Conservation (phyloP, 1,139 yeast genomes). For the Yamadazyma membranifaciens region DNA sequence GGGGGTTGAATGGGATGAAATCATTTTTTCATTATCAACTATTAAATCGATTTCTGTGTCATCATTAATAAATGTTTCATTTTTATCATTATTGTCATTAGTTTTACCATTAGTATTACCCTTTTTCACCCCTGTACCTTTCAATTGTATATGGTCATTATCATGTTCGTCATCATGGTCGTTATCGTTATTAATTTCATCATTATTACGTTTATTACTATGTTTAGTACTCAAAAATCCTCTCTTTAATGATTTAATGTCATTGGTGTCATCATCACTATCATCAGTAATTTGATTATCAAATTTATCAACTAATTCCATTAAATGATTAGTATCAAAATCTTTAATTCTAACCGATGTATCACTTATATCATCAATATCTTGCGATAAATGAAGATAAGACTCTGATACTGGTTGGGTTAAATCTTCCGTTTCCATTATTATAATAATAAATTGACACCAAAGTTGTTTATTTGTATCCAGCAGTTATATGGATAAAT, state of each 20-base stretch:
- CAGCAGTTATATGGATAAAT: no score
- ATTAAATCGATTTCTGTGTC: constrained; percentile 10
- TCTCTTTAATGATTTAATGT: neutral
- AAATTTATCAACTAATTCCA: constrained; percentile 17
- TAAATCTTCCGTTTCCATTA: constrained; percentile 18
- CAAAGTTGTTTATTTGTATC: neutral
- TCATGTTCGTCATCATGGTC: constrained; percentile 1
- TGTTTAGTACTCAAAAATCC: no score
- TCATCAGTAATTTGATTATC: neutral
- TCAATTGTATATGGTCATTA: constrained; percentile 4
- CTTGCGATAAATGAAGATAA: constrained; percentile 29
- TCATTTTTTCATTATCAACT: constrained; percentile 9
- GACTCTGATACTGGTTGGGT: constrained; percentile 30
- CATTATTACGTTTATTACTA: no score
- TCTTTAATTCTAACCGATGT: constrained; percentile 11
- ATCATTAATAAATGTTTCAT: constrained; percentile 7
- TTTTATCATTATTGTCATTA: constrained; percentile 3
- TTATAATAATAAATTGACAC: neutral
- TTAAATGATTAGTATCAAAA: constrained; percentile 14
- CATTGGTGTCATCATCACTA: neutral
- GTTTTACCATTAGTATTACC: neutral
- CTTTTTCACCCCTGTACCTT: neutral
- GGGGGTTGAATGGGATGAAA: constrained; percentile 36
- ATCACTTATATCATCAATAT: constrained; percentile 18
- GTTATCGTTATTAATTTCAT: neutral